phyloP scores from a whole-genome alignment of 2,329 filamentous ascomycete species.

The Aspergillus sp. region DNA sequence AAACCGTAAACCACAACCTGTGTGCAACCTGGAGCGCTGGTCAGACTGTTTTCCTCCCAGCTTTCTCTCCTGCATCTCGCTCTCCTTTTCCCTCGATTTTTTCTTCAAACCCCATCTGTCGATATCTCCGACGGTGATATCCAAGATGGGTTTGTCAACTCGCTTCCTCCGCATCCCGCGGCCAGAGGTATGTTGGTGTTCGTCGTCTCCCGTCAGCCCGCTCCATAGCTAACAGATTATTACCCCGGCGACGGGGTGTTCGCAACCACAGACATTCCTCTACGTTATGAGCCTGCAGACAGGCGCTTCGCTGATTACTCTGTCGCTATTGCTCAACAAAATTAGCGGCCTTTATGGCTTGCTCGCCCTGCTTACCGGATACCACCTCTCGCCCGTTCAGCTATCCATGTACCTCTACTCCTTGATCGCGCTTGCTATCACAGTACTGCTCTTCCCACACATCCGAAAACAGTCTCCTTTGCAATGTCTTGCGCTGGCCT shows the following conservation, averaged over 20 bases:
- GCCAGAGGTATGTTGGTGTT: conserved; percentile 44
- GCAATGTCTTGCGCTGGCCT: conserved; percentile 77
- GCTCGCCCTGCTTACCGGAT: conserved; percentile 84
- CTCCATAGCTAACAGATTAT: conserved; percentile 15
- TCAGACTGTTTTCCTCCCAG: conserved; percentile 16
- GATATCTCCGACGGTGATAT: conserved; percentile 19
- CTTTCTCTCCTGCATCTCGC: conserved; percentile 12
- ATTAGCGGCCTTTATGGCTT: conserved; percentile 87
- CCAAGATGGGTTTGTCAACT: conserved; percentile 39
- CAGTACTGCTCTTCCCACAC: conserved; percentile 72
- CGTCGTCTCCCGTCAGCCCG: conserved; percentile 1
- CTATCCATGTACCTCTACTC: conserved; percentile 92
- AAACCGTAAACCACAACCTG: no score
- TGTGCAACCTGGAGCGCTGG: background rate
- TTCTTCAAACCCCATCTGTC: conserved; percentile 9
- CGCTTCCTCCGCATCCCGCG: conserved; percentile 51
- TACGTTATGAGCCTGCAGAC: conserved; percentile 83
- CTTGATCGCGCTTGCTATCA: conserved; percentile 65
- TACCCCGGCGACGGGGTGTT: conserved; percentile 11
- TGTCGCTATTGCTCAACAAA: conserved; percentile 87
- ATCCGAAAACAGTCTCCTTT: conserved; percentile 77
- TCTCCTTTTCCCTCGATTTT: conserved; percentile 14
- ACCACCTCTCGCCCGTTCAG: conserved; percentile 77
- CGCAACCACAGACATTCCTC: conserved; percentile 67
- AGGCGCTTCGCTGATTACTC: conserved; percentile 79